phyloP scores from a whole-genome alignment of 192 early-diverging fungal species.

The Coemansia sp. region DNA sequence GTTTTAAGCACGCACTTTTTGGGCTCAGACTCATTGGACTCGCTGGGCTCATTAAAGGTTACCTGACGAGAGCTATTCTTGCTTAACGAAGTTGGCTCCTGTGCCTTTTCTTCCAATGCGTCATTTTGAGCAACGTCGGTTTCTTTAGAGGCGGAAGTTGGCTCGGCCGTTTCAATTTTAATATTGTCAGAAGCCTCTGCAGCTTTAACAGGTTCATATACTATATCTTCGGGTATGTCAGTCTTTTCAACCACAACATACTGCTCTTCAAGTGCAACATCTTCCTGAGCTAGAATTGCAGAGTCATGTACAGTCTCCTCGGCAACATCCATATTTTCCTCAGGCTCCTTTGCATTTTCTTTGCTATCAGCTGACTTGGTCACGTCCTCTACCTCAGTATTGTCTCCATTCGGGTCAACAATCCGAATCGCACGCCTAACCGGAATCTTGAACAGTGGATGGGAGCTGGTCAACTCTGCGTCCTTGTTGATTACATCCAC shows the following conservation, averaged over 20 bases:
- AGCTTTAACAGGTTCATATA: not conserved
- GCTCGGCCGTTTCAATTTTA: not conserved
- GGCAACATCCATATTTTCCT: not conserved
- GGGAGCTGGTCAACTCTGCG: not conserved
- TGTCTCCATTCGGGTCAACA: conserved; percentile 34
- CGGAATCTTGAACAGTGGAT: conserved; percentile 45
- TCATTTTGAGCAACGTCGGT: not conserved
- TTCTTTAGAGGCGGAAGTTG: not conserved
- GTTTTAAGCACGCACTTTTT: conserved; percentile 9
- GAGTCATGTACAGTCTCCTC: too few species aligned
- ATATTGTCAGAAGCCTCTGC: not conserved
- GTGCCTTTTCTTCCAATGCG: not conserved
- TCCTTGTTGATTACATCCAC: not conserved
- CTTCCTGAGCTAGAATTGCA: too few species aligned
- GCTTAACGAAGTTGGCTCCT: not conserved
- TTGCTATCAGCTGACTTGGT: not conserved
- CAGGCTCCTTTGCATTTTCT: not conserved
- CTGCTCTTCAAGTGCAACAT: too few species aligned
- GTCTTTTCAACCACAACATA: not conserved
- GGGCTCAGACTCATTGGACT: not conserved
- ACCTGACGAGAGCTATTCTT: not conserved
- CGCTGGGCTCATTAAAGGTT: not conserved
- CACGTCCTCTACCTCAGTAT: conserved; percentile 5
- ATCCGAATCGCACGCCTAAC: conserved; percentile 39
- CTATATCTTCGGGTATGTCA: not conserved